These are phyloP conservation scores for Fagopyrum homotropicum DNA, from an alignment of 148 eudicot species.

Conservation along the genomic window DNA sequence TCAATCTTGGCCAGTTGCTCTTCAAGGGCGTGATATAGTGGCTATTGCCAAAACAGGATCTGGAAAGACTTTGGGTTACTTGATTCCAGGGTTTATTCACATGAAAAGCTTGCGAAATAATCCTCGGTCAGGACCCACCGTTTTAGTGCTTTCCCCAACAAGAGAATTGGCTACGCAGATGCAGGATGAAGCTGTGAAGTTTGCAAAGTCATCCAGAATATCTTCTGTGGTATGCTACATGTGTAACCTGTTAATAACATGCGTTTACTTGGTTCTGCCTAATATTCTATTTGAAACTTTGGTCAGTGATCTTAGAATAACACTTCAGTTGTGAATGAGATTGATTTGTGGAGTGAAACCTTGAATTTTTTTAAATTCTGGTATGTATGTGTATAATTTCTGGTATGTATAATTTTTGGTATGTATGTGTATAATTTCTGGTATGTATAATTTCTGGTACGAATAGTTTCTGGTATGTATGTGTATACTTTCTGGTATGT, in stretches of 20 bases:
- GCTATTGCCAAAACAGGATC: slow-evolving; percentile 93
- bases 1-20: slow-evolving; percentile 90
- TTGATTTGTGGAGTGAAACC: too few species aligned
- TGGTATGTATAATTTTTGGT: too few species aligned
- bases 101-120: slow-evolving; percentile 54
- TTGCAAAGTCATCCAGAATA: too few species aligned
- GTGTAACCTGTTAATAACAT: not conserved
- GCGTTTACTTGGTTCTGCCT: not conserved
- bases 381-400: too few species aligned
- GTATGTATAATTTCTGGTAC: too few species aligned
- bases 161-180: too few species aligned
- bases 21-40: slow-evolving; percentile 74
- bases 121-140: slow-evolving; percentile 75
- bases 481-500: too few species aligned
- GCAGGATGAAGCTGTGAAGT: too few species aligned
- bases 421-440: too few species aligned
- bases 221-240: slow-evolving; percentile 24
- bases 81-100: slow-evolving; percentile 81
- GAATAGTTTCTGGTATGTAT: too few species aligned
- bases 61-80: slow-evolving; percentile 87
- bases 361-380: too few species aligned
- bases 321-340: not conserved
- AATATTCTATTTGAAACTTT: not conserved
- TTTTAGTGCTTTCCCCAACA: slow-evolving; percentile 79
- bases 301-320: not conserved